Base-by-base conservation (phyloP, 257 asterid species). In the Fraxinus quadrangulata region DNA sequence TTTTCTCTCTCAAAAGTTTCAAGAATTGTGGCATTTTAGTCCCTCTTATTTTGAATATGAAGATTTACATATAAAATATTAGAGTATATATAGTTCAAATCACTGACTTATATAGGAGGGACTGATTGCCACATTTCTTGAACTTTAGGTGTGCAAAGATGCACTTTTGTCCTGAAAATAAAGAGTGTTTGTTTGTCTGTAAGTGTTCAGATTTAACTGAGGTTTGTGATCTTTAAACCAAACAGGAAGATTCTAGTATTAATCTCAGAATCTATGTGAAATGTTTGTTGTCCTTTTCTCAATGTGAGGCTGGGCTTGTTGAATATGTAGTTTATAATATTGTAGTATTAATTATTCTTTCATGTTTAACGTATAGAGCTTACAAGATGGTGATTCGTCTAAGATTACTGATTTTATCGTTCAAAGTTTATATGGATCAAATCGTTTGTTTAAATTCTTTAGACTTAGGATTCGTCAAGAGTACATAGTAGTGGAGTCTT, bases 1-100 rank as follows among this genome's bases (percentile, higher is more conserved):
- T 42, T 73, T 78, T 78, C 37, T 83, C 77, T 71, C 84, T 81
- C 74, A 74, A 67, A 77, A 4, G 84, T 77, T 14, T 47, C 63
- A 28, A 71, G 26, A 75, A 59, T 76, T 72, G 75, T 83, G 82
- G 80, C 67, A n/a, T 74, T 75, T 26, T 47, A 47, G 76, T 56
- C 84, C 86, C 84, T 61, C 75, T 66, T 70, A 70, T 65, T 40
- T 77, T 70, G 8, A 79, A 37, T 49, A 28, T 51, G 10, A 39
- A 61, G 24, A 59, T 23, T 36, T 17, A 63, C 21, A 40, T 33
- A 24, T 6, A 49, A n/a, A 63, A 63, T 31, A 33, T 6, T 24
- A 63, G 19, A 63, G 36, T 26, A 59, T 21, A 59, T 59, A 21
- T 59, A 59, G 31, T 59, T 59, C 67, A 23, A 59, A 59, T 59